Evolutionary conservation across 352 stramenopile species (phyloP).

Genomic region (Synura sp.): DNA sequence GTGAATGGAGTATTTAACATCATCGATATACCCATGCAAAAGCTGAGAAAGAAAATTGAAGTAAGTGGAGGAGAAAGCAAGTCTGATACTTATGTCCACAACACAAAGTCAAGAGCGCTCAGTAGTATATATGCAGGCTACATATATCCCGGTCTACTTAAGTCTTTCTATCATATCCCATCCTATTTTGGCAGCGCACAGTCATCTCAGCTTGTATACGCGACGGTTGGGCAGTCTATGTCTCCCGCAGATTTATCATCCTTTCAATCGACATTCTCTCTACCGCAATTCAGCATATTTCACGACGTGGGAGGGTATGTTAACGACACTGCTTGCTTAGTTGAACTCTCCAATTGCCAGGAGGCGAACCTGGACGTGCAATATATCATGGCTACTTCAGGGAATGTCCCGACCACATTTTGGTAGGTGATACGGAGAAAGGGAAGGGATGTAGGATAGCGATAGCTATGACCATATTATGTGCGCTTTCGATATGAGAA

Average conservation of each 20-base stretch:
- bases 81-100: not conserved
- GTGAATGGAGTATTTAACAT: not conserved
- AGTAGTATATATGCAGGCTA: not conserved
- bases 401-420: conserved; percentile 73
- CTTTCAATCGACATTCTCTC: not conserved
- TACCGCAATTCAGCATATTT: not conserved
- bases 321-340: not conserved
- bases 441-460: too few species aligned
- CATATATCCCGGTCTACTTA: not conserved
- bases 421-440: too few species aligned
- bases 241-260: not conserved
- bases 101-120: not conserved
- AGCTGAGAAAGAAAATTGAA: too few species aligned
- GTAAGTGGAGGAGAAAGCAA: too few species aligned
- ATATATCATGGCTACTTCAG: conserved; percentile 71
- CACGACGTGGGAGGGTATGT: not conserved
- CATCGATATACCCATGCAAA: not conserved
- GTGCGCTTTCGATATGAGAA: too few species aligned
- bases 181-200: not conserved
- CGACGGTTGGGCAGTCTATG: not conserved
- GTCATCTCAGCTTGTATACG: not conserved
- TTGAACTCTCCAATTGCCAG: conserved; percentile 5
- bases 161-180: not conserved
- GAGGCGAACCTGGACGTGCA: conserved; percentile 80
- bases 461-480: too few species aligned